Base-by-base conservation (phyloP, 768 basidiomycete species). In the Leccinellum rugosiceps region DNA sequence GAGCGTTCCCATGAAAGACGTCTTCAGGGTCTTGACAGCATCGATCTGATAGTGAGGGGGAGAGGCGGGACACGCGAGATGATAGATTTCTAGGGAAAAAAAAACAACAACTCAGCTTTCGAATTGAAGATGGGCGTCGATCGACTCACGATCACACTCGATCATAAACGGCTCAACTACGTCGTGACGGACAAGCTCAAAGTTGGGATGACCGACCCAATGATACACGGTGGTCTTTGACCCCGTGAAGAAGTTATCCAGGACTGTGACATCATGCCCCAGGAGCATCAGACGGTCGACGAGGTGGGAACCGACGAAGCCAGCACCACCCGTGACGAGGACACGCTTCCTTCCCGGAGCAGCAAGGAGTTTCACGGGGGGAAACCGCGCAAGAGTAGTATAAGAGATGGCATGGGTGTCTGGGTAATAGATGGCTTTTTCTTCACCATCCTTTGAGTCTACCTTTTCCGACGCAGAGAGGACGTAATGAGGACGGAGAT, bases 201-300 rank as follows among this genome's bases (percentile, higher is more conserved):
- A 99, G 78, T 98, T 98, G 60, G 97, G 97, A 74, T 99, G 97
- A 8, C 97, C 97, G 57, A 94, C 81, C 94, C 94, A 96, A 66
- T 94, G 90, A 63, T 88, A 87, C 61, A 98, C 90, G 52, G 94
- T 96, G n/a, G 94, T 96, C 74, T 94, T 94, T 55, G 90, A 91
- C 15, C 97, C 97, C 25, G 95, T 98, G 79, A 99, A 99, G 73
- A 99, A 99, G 77, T 98, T 98, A 79, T 98, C 96, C 56, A 97
- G 76, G 62, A 98, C 96, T 55, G 93, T 94, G 65, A 96, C 94
- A 72, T 98, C 94, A 69, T 99, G 97, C 15, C 97, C 97, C 52
- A 98, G 84, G 60, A 98, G 83, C 94, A 99, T 95, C 60, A 98
- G 84, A 50, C 97, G 85, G 77, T 99, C 97, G 53, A 99, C 92